Base-by-base conservation (phyloP, 192 early-diverging fungal species). In the Coemansia sp. region DNA sequence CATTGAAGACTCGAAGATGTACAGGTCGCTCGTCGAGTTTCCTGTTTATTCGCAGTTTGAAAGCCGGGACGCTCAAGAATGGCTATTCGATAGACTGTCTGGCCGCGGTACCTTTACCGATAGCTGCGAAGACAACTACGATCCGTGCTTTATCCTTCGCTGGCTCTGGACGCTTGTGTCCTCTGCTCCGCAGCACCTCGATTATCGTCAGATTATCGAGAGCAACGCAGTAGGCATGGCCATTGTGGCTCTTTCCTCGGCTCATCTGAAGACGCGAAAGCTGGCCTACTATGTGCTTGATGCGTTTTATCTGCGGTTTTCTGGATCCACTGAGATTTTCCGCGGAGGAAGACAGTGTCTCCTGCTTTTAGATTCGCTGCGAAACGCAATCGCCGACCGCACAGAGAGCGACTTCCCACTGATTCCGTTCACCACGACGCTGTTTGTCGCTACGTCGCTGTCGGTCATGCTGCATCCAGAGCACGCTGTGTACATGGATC, bases 271-370 rank as follows among this genome's bases (percentile, higher is more conserved):
- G 3, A 60, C 55, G 11, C 79, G 79, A n/a, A 65, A 64, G 24
- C 69, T 81, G 20, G 79, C 74, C 18, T 81, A 72, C 55, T 76
- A 49, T 39, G 63, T 63, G 0, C 49, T 81, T 4, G 79, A 81
- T 46, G 18, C 23, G 20, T 56, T 75, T 6, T 69, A 73, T 29
- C 27, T 55, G 22, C 48, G 45, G 24, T n/a, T 76, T 8, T 27
- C 46, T 4, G 61, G 39, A 4, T 32, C 69, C 9, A 46, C 13
- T 16, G 0, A 23, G 13, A 20, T 30, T 27, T 55, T 75, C 46
- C 42, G 55, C 25, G 79, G 71, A 18, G 46, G 65, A 32, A 51
- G 50, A 0, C 74, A 76, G 36, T 76, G 66, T 24, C 20, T 67
- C 3, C 50, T 68, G 48, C 49, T 81, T 58, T 58, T 81, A 4